Conservation (phyloP, 441 rosid genomes). For the Pelargonium australe region DNA sequence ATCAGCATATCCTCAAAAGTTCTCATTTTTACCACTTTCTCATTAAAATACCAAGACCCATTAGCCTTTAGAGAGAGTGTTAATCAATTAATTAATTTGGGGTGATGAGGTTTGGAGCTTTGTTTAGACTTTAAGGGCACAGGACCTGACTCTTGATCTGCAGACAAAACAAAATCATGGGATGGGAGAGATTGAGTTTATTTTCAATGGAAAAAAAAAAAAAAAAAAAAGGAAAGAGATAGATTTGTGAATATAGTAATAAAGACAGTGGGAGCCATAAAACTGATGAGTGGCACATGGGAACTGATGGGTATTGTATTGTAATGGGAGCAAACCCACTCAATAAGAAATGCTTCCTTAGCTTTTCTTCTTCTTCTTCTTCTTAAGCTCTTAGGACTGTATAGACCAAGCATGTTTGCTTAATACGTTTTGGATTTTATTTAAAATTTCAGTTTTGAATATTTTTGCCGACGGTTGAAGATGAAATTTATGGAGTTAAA, state of each 20-base stretch:
- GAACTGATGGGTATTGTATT: constrained; percentile 21
- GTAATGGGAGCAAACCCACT: background rate
- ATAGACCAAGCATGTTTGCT: too few relatives aligned
- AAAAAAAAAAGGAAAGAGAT: constrained; percentile 17
- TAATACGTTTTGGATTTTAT: too few relatives aligned
- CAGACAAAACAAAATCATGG: constrained; percentile 23
- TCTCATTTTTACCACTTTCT: constrained; percentile 10
- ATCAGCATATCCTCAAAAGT: constrained; percentile 23
- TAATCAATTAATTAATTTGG: constrained; percentile 15
- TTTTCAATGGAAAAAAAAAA: too few relatives aligned
- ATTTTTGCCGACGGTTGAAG: too few relatives aligned
- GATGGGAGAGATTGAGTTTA: constrained; percentile 25
- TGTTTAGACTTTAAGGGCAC: constrained; percentile 18
- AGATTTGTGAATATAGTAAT: constrained; percentile 20
- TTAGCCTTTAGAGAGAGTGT: too few relatives aligned
- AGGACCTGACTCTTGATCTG: constrained; percentile 26
- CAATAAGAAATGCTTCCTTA: background rate
- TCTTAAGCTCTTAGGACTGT: too few relatives aligned
- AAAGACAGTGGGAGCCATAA: constrained; percentile 26
- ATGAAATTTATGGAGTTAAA: too few relatives aligned
- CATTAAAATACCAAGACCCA: constrained; percentile 15
- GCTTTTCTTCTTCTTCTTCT: background rate
- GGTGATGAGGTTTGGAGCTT: constrained; percentile 13
- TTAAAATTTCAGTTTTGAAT: too few relatives aligned
- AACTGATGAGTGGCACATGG: constrained; percentile 31